A percentile compares a stretch with the other conserved stretches of the same genome.
phyloP scores from a whole-genome alignment of 2,329 filamentous ascomycete species.

The Sporothrix variecibatus region DNA sequence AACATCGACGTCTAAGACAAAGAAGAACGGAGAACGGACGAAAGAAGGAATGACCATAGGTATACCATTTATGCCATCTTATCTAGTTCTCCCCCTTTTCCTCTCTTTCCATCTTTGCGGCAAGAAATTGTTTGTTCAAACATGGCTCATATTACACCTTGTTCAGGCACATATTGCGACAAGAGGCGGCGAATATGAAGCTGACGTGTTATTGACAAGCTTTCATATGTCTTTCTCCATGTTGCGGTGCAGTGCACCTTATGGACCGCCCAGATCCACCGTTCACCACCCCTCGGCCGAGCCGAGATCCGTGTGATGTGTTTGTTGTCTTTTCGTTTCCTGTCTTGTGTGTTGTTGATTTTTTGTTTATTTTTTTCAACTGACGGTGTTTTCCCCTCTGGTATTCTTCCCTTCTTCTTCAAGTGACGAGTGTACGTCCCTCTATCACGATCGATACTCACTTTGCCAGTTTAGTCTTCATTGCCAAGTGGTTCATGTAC shows the following conservation, averaged over 20 bases:
- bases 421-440: not conserved
- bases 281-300: not conserved
- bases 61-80: not conserved
- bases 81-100: not conserved
- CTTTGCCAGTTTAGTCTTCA: not conserved
- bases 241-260: too few relatives aligned
- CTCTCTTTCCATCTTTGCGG: not conserved
- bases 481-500: not conserved
- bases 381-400: not conserved
- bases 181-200: slow-evolving; percentile 16
- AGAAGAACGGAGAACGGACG: not conserved
- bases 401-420: not conserved
- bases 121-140: not conserved
- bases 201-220: slow-evolving; percentile 10
- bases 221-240: not conserved
- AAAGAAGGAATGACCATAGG: not conserved
- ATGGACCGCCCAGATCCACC: not conserved
- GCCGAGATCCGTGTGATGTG: not conserved
- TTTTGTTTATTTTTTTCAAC: not conserved
- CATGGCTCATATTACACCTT: not conserved
- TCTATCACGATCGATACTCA: not conserved
- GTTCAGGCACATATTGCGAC: slow-evolving; percentile 9
- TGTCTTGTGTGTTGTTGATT: not conserved
- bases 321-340: not conserved
- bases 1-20: too few relatives aligned